These are phyloP conservation scores for Rhododendron williamsianum DNA, from an alignment of 148 eudicot genomes.

Conservation along the genomic window DNA sequence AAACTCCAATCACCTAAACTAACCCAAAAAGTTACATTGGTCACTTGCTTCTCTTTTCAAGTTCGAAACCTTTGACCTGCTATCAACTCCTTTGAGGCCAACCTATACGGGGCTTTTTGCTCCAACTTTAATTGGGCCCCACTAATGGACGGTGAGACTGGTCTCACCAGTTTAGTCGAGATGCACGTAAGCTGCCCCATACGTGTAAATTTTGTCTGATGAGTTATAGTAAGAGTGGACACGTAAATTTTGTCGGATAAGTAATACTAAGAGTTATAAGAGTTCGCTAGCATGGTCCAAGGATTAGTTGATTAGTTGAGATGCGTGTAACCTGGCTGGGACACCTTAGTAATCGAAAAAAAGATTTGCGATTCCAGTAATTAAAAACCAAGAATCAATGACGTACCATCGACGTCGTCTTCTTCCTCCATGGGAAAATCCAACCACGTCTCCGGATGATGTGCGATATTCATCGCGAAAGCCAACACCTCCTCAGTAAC, in stretches of 20 bases:
- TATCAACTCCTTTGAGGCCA: not conserved
- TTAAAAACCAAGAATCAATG: not conserved
- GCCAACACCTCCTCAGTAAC: constrained; percentile 83
- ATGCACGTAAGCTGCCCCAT: no score
- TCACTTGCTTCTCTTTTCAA: not conserved
- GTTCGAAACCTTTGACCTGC: not conserved
- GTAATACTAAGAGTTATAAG: no score
- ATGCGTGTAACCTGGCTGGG: rapidly evolving
- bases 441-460: constrained; percentile 96
- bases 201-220: no score
- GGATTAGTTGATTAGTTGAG: no score
- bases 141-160: no score
- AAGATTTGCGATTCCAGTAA: not conserved
- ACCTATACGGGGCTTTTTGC: no score
- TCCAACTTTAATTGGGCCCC: no score
- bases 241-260: no score
- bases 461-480: constrained; percentile 75
- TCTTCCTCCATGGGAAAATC: constrained; percentile 88
- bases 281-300: no score
- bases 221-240: no score
- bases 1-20: not conserved
- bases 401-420: constrained; percentile 50
- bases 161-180: no score
- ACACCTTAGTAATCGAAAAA: no score
- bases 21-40: not conserved